Percentiles rank a stretch among this genome's conserved stretches.
Conservation (phyloP, 345 rosid species). For the Corchorus capsularis region DNA sequence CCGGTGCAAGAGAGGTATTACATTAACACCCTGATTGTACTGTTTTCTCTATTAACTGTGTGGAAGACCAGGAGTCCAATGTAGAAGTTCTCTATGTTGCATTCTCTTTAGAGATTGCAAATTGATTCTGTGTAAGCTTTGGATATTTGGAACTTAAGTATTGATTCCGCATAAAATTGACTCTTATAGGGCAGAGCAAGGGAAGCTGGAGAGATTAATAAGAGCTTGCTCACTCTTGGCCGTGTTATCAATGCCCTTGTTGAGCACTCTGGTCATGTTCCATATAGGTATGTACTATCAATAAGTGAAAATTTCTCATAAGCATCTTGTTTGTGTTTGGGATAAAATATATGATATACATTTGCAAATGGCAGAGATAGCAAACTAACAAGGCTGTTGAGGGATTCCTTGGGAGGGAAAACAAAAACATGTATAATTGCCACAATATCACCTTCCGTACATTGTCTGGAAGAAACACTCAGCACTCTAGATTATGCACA, state of each 20-base stretch:
- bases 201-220: conserved; percentile 99
- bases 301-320: conserved; percentile 8
- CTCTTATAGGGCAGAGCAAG: conserved; percentile 94
- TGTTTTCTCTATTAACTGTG: conserved; percentile 4
- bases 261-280: conserved; percentile 98
- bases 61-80: background rate
- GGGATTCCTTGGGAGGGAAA: conserved; percentile 98
- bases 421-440: conserved; percentile 99
- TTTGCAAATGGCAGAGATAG: conserved; percentile 71
- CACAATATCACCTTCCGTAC: conserved; percentile 88
- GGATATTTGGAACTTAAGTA: background rate
- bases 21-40: conserved; percentile 1
- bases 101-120: conserved; percentile 27
- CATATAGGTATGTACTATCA: conserved; percentile 62
- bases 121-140: background rate
- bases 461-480: conserved; percentile 95
- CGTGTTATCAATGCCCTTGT: conserved; percentile 96
- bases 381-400: conserved; percentile 90
- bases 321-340: conserved; percentile 11
- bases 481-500: conserved; percentile 98
- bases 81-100: conserved; percentile 5
- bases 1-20: conserved; percentile 95
- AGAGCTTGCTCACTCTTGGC: conserved; percentile 98
- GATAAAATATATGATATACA: conserved; percentile 22
- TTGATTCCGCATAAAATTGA: conserved; percentile 20